A percentile compares a stretch with the other conserved stretches of the same genome.
Evolutionary conservation across 192 early-diverging fungal genomes (phyloP).

Genomic region (Podochytrium sp.): DNA sequence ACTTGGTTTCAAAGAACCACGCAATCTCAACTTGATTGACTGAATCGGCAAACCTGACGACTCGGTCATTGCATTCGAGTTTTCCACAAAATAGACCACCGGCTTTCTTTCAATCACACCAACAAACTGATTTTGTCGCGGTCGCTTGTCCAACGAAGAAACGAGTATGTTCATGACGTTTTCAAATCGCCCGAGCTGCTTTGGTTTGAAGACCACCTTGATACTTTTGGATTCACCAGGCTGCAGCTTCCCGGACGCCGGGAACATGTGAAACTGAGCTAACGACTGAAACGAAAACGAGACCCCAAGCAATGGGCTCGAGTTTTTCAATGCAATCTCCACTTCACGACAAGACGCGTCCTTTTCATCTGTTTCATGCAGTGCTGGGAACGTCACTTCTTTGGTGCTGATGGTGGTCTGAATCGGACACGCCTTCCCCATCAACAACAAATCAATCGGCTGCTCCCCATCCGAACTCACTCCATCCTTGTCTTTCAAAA

Average conservation of each 20-base stretch:
- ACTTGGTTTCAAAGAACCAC: conserved; percentile 1
- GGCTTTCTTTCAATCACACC: not conserved
- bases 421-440: conserved; percentile 43
- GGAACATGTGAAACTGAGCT: conserved; percentile 49
- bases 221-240: conserved; percentile 32
- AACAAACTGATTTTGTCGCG: not conserved
- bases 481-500: conserved; percentile 20
- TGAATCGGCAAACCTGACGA: not conserved
- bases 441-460: conserved; percentile 35
- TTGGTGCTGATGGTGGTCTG: conserved; percentile 21
- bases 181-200: conserved; percentile 51
- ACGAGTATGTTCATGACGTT: conserved; percentile 18
- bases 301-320: conserved; percentile 32
- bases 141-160: conserved; percentile 23
- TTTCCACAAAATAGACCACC: conserved; percentile 6
- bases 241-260: conserved; percentile 30
- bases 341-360: not conserved
- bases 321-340: conserved; percentile 34
- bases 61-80: not conserved
- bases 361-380: not conserved
- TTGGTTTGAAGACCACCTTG: conserved; percentile 43
- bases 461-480: conserved; percentile 32
- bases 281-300: conserved; percentile 33
- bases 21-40: conserved; percentile 2
- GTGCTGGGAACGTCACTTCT: conserved; percentile 34